Conservation (phyloP, 1,284 basidiomycete genomes). For the Retiboletus flavoniger region DNA sequence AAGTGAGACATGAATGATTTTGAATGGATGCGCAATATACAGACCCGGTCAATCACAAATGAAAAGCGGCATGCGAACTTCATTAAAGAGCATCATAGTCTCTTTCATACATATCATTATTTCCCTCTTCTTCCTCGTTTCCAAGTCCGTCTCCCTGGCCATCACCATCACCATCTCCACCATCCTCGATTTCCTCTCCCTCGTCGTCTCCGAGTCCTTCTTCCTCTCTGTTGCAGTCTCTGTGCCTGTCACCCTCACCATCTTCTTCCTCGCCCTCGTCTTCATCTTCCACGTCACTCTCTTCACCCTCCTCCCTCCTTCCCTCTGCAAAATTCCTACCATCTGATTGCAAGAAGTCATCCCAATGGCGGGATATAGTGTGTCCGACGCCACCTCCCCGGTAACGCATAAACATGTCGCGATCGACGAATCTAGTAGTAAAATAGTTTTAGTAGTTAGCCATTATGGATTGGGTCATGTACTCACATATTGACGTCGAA, state of each 20-base stretch:
- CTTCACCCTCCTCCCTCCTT: background rate
- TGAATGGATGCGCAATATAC: no score
- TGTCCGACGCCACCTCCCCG: background rate
- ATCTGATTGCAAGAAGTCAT: background rate
- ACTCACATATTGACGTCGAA: conserved; percentile 8
- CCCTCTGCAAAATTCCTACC: background rate
- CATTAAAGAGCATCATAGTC: background rate
- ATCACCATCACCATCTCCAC: background rate
- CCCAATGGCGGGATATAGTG: background rate
- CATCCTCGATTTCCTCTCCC: background rate
- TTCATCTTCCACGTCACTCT: background rate
- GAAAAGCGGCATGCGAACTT: background rate
- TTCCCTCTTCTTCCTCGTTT: background rate
- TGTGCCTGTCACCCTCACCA: background rate
- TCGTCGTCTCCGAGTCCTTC: no score
- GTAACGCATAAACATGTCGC: conserved; percentile 9
- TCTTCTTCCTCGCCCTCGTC: background rate
- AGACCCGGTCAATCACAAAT: background rate
- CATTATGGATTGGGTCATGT: background rate
- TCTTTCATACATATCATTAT: background rate
- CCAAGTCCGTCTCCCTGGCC: background rate
- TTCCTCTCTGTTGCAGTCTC: no score
- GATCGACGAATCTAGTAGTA: background rate
- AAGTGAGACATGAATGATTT: no score
- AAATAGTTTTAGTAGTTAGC: background rate